Conservation (phyloP, 2,329 filamentous ascomycete species). For the Zasmidium cellare region DNA sequence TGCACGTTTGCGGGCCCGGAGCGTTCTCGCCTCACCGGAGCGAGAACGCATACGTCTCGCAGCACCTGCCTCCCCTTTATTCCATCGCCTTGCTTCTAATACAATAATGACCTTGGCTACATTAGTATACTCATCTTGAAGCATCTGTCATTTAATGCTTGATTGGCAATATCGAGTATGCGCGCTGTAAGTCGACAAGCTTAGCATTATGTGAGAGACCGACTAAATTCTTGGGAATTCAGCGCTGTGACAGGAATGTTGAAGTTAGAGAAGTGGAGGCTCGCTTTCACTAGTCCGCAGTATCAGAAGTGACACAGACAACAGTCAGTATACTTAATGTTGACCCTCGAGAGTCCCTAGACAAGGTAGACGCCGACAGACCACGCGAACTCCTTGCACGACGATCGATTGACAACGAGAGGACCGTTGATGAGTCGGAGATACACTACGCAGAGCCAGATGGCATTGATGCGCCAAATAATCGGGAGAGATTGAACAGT, state of each 20-base stretch:
- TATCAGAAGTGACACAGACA: neutral
- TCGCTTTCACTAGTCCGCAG: neutral
- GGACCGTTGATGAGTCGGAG: neutral
- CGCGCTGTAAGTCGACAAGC: neutral
- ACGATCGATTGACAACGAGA: neutral
- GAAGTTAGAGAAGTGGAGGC: neutral
- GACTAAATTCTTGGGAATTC: neutral
- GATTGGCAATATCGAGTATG: slow-evolving; percentile 14
- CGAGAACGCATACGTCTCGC: no score
- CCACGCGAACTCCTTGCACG: neutral
- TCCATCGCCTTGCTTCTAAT: no score
- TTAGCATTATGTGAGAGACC: neutral
- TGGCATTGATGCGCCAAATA: neutral
- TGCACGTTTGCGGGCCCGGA: no score
- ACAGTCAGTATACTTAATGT: slow-evolving; percentile 5
- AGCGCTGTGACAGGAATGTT: slow-evolving; percentile 12
- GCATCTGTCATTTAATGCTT: slow-evolving; percentile 7
- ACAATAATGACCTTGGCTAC: no score
- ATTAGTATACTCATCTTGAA: no score
- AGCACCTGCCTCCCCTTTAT: no score
- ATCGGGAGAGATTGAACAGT: neutral
- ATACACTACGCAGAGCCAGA: neutral
- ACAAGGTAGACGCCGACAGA: neutral
- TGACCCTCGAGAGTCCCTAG: slow-evolving; percentile 1
- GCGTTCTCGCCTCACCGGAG: no score